Base-by-base conservation (phyloP, 805 yeast genomes). In the Saccharomycopsis malanga region DNA sequence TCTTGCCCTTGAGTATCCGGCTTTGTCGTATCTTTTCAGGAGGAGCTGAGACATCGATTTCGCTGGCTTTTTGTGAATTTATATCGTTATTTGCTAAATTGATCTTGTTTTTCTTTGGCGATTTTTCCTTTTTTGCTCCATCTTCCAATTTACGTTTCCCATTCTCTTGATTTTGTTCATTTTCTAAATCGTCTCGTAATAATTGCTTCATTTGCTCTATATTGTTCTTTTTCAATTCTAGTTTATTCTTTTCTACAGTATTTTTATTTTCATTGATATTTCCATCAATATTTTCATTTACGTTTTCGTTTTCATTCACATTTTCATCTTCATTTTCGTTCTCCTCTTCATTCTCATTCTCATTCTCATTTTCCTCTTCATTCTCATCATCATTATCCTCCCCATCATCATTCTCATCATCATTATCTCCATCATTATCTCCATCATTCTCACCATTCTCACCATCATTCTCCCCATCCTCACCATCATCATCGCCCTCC, bases 1-100 rank as follows among this genome's bases (percentile, higher is more conserved):
- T 43, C 45, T 68, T 65, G 1, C 84, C 77, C 24, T 75, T 74
- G n/a, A 61, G 56, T 1, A 58, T 53, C 18, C 70, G 57, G 6
- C 59, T 61, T n/a, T 63, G 60, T 44, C 66, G 61, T n/a, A 62
- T 53, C 10, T 54, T 39, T 34, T 54, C 51, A 3, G 52, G 46
- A 42, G 49, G 36, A 15, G 53, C 18, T 18, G 42, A 58, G 6
- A 58, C n/a, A n/a, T n/a, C n/a, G 63, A 4, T 58, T 63, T 22
- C 12, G 6, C 22, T 17, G 10, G 15, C 29, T 10, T 46, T 55
- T 5, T 59, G 65, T 15, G 58, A 59, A 4, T 59, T 59, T 3
- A 56, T 62, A 6, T 59, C 64, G 12, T 54, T 54, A 2, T 49
- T 58, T 10, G 52, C 55, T 2, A 45, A 50, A 3, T 52, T 55